A percentile compares a stretch with the other conserved stretches of the same genome.
phyloP scores from a whole-genome alignment of 331 rosid species.

The Acacia pycnantha region DNA sequence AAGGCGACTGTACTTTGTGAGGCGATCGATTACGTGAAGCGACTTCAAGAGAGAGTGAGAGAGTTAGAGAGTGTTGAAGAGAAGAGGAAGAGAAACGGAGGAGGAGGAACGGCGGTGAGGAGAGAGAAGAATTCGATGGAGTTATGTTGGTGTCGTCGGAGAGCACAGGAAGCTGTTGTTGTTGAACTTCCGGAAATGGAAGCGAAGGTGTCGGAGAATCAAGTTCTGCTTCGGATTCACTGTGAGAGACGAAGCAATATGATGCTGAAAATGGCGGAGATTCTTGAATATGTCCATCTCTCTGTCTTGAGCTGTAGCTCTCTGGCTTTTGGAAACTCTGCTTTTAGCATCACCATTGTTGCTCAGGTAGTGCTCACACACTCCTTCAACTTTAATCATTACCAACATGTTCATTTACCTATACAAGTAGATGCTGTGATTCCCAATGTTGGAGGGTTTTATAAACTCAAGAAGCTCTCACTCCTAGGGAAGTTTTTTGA shows the following conservation, averaged over 20 bases:
- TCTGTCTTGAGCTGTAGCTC: slow-evolving; percentile 13
- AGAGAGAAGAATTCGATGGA: background rate
- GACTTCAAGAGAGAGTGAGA: slow-evolving; percentile 51
- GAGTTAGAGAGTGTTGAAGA: slow-evolving; percentile 37
- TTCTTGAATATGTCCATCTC: slow-evolving; percentile 29
- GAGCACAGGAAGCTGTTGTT: background rate
- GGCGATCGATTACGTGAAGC: slow-evolving; percentile 55
- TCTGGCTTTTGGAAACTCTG: slow-evolving; percentile 29
- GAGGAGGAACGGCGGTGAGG: background rate
- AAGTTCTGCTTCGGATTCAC: slow-evolving; percentile 29
- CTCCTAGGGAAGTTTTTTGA: too few species aligned
- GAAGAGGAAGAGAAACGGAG: background rate
- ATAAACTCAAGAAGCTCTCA: too few species aligned
- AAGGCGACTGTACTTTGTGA: slow-evolving; percentile 69
- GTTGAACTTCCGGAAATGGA: slow-evolving; percentile 42
- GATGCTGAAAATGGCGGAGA: background rate
- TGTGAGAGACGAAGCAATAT: slow-evolving; percentile 24
- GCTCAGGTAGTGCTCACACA: background rate
- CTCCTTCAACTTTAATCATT: background rate
- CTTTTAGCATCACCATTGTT: slow-evolving; percentile 15
- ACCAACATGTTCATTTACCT: too few species aligned
- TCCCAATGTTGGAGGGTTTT: too few species aligned
- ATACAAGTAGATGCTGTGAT: too few species aligned
- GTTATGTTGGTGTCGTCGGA: background rate
- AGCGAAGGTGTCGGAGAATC: slow-evolving; percentile 48